Conservation (phyloP, 2,329 filamentous ascomycete genomes). For the Botrytis medusae region DNA sequence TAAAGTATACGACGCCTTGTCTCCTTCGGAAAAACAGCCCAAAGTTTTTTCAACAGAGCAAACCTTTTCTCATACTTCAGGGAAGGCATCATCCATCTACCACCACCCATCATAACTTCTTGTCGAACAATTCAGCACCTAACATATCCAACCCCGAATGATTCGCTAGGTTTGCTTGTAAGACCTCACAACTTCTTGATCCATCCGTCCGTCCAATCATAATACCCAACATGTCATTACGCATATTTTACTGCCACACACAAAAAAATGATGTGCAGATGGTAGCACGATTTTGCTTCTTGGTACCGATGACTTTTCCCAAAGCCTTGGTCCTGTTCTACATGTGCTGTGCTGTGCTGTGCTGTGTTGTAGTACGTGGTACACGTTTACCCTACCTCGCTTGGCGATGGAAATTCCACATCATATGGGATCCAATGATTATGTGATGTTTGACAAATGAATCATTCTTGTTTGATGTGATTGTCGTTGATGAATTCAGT, state of each 20-base stretch:
- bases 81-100: background rate
- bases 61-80: background rate
- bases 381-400: background rate
- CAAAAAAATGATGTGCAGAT: background rate
- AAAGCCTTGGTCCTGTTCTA: background rate
- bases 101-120: background rate
- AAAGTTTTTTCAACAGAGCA: background rate
- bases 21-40: background rate
- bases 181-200: background rate
- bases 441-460: background rate
- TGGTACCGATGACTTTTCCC: background rate
- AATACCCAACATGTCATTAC: background rate
- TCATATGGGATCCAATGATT: background rate
- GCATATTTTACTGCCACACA: background rate
- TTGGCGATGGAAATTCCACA: conserved; percentile 2
- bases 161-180: background rate
- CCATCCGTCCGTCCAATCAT: background rate
- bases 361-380: background rate
- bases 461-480: background rate
- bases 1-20: background rate
- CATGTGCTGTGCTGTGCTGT: background rate
- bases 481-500: background rate
- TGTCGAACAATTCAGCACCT: background rate
- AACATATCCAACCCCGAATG: background rate
- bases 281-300: background rate